Base-by-base conservation (phyloP, 495 filamentous ascomycete genomes). In the Neurospora sp. region DNA sequence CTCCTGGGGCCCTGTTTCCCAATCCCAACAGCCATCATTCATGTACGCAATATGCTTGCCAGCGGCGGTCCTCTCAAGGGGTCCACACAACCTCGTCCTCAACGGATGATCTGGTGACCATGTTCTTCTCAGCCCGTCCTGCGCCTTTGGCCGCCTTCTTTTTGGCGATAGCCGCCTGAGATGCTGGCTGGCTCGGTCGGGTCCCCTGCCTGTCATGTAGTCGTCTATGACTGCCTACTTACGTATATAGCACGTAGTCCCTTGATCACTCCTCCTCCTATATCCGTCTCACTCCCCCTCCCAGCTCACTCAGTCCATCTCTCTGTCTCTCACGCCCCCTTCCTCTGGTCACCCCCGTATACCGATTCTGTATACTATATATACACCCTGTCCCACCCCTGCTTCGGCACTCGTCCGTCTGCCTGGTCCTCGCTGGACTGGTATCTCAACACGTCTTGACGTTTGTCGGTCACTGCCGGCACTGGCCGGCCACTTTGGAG, bases 31-130 rank as follows among this genome's bases (percentile, higher is more conserved):
- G 14, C 53, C 53, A 35, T 35, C 53, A 65, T 65, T 65, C 14
- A 65, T 65, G 53, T 65, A 65, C 53, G 53, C 53, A 65, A 65
- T 65, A 65, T 65, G 53, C 53, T 65, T 65, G 53, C 53, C 53
- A 65, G 53, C 53, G 53, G 53, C 53, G 53, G 53, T 65, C 69
- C 73, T 40, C 71, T 22, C 69, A 72, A 71, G 76, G 53, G 73
- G 77, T 81, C 76, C 75, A 79, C 79, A 79, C 79, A 73, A 74
- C 53, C 27, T 65, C 53, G 53, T 65, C 53, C 53, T 74, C 75
- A 79, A 81, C 78, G 78, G 75, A 74, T 80, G 79, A 80, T 76
- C 79, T 70, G 77, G 78, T 81, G 79, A 81, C 79, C 79, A 74
- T 65, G 22, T 73, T 71, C 44, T 68, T 76, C 74, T 77, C 77